Evolutionary conservation across 1,284 basidiomycete species (phyloP), one percentile per base, ranked within the genome.

Genomic region (Naganishia sp.): DNA sequence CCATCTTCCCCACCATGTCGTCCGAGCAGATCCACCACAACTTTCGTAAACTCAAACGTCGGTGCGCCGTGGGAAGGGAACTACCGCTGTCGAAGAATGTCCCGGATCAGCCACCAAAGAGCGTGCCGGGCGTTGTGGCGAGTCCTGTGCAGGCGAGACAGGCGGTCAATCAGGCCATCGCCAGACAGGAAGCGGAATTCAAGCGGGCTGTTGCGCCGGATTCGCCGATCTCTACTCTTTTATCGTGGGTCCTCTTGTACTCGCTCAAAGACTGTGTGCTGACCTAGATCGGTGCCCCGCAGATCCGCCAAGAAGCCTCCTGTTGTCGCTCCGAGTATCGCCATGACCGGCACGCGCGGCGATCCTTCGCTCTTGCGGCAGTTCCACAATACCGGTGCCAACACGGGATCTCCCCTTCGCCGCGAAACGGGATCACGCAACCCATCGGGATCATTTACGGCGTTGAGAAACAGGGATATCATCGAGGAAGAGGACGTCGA

Each of bases 181-280:
- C 88, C 6, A 89, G 92, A 73, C 91, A 94, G 77, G 94, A 99
- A 84, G 88, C 90, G 74, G 94, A 97, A 78, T 95, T 96, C 86
- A 88, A 92, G 81, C 88, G 90, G 72, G 96, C 94, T 2, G 90
- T 98, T 3, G 90, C 94, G 75, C 96, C 95, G 4, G 93, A 92
- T 59, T 91, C 88, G 70, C 95, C 96, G 0, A 95, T 99, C 68
- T 92, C 92, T 23, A 92, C 91, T 6, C 82, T 99, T 61, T 85
- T 99, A 74, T 80, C 82, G 74, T 79, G 49, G 55, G 77, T 73
- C 25, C 6, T 6, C 0, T 23, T 15, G 4, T 3, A 23, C 33
- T 52, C 2, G n/a, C 18, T 23, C 7, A 21, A 11, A 49, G 31
- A 25, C 25, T 45, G 54, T 52, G 1, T 18, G 15, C 50, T 65